Percentiles rank a stretch among this genome's conserved stretches.
These are phyloP conservation scores for Malassezia restricta DNA, from an alignment of 1,284 basidiomycete species.

Conservation along the genomic window DNA sequence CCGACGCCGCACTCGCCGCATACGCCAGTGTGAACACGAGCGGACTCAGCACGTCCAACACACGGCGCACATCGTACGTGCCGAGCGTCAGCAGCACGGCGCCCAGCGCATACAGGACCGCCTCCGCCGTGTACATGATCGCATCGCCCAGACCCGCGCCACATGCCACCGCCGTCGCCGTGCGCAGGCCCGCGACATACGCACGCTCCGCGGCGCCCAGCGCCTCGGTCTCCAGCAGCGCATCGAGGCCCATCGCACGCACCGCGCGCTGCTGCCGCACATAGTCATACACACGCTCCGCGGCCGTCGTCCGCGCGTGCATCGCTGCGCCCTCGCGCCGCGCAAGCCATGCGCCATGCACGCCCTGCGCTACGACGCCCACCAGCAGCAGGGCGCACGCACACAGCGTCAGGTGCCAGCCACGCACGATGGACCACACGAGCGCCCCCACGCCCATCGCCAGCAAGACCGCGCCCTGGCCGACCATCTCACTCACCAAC, in stretches of 20 bases:
- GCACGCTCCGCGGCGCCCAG: slow-evolving; percentile 54
- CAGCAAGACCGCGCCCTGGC: slow-evolving; percentile 57
- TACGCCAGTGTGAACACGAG: slow-evolving; percentile 88
- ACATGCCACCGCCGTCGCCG: slow-evolving; percentile 65
- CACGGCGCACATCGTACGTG: slow-evolving; percentile 70
- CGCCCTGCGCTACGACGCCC: slow-evolving; percentile 61
- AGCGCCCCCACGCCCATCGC: slow-evolving; percentile 73
- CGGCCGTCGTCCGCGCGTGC: slow-evolving; percentile 66
- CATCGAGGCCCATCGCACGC: slow-evolving; percentile 73
- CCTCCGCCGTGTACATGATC: slow-evolving; percentile 63
- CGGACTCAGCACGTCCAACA: slow-evolving; percentile 79
- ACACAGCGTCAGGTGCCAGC: slow-evolving; percentile 87
- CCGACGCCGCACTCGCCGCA: slow-evolving; percentile 64
- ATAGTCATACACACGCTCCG: slow-evolving; percentile 73
- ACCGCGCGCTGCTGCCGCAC: slow-evolving; percentile 75
- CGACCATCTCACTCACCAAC: slow-evolving; percentile 63
- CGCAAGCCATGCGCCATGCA: slow-evolving; percentile 61
- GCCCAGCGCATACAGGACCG: slow-evolving; percentile 77
- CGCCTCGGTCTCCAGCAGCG: slow-evolving; percentile 27
- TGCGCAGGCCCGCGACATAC: slow-evolving; percentile 58
- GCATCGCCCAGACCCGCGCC: slow-evolving; percentile 67
- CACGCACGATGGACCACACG: slow-evolving; percentile 71
- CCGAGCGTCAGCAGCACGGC: slow-evolving; percentile 67
- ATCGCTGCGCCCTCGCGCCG: slow-evolving; percentile 70
- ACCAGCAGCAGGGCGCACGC: slow-evolving; percentile 76